phyloP scores from a whole-genome alignment of 805 yeast genomes.

The Helenozyma baotianmanensis region DNA sequence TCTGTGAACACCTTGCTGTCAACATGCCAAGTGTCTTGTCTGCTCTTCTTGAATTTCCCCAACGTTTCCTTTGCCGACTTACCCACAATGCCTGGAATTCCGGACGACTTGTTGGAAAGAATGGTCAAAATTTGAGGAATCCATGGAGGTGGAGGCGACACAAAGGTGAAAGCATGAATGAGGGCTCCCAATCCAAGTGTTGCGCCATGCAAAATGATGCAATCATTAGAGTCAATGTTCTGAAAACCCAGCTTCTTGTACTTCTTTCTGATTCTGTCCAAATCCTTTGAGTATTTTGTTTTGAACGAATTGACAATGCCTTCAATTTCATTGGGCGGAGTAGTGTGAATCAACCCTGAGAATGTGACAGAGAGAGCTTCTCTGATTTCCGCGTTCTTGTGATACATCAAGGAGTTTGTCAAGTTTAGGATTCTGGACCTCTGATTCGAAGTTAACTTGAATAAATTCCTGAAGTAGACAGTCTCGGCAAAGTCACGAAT shows the following conservation, averaged over 20 bases:
- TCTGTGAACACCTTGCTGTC: constrained; percentile 71
- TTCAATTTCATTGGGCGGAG: constrained; percentile 44
- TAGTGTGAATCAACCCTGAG: constrained; percentile 74
- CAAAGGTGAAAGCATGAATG: constrained; percentile 83
- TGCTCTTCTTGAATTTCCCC: constrained; percentile 80
- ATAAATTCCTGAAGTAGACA: constrained; percentile 63
- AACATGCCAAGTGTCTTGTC: constrained; percentile 95
- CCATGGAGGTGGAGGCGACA: constrained; percentile 90
- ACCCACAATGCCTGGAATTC: constrained; percentile 75
- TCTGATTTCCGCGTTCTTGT: constrained; percentile 68
- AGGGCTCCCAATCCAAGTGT: constrained; percentile 85
- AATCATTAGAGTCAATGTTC: constrained; percentile 34
- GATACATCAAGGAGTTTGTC: constrained; percentile 51
- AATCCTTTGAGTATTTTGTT: constrained; percentile 20
- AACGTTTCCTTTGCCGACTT: constrained; percentile 76
- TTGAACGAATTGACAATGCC: constrained; percentile 39
- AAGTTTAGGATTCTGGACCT: constrained; percentile 46
- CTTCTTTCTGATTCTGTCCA: constrained; percentile 39
- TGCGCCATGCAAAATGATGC: constrained; percentile 69
- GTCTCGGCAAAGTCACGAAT: constrained; percentile 68
- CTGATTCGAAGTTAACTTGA: constrained; percentile 47
- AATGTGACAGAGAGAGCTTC: constrained; percentile 67
- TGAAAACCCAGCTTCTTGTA: constrained; percentile 37
- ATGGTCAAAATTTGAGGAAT: constrained; percentile 67
- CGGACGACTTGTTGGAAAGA: constrained; percentile 66